phyloP scores from a whole-genome alignment of 75 land plant genomes.

The Isoetes taiwanensis region DNA sequence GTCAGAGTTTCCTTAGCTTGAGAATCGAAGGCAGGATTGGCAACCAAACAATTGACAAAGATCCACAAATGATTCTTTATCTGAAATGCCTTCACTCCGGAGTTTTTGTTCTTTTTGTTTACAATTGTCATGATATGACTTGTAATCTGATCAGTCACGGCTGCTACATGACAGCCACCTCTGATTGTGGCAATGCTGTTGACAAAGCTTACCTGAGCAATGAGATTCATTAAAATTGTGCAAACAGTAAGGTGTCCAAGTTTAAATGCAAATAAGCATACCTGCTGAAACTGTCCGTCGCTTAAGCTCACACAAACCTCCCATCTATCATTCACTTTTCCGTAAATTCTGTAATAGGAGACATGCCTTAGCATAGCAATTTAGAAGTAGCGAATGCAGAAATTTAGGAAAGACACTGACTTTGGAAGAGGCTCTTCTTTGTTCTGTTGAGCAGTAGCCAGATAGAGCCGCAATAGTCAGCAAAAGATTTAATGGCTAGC shows the following conservation, averaged over 20 bases:
- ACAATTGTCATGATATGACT: slow-evolving; percentile 42
- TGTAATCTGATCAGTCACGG: slow-evolving; percentile 67
- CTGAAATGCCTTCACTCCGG: slow-evolving; percentile 52
- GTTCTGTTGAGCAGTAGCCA: slow-evolving; percentile 30
- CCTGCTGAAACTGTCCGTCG: slow-evolving; percentile 99
- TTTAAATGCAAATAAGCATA: slow-evolving; percentile 11
- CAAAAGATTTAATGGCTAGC: slow-evolving; percentile 64
- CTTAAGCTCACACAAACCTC: slow-evolving; percentile 71
- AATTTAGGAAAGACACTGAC: slow-evolving; percentile 10
- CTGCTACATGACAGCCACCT: slow-evolving; percentile 90
- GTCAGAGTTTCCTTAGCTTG: slow-evolving; percentile 98
- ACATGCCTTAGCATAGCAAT: not conserved
- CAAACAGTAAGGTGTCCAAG: not conserved
- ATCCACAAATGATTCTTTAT: slow-evolving; percentile 90
- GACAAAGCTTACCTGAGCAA: slow-evolving; percentile 93
- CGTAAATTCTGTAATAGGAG: slow-evolving; percentile 34
- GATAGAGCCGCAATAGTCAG: slow-evolving; percentile 67
- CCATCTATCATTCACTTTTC: slow-evolving; percentile 81
- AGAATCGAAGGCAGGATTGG: slow-evolving; percentile 98
- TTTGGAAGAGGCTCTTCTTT: slow-evolving; percentile 49
- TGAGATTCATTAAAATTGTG: too few species aligned
- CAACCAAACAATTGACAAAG: slow-evolving; percentile 95
- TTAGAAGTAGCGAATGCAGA: not conserved
- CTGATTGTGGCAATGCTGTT: slow-evolving; percentile 83
- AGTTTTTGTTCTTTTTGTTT: slow-evolving; percentile 89